Conservation (phyloP, 768 basidiomycete genomes). For the Trametes elegans region DNA sequence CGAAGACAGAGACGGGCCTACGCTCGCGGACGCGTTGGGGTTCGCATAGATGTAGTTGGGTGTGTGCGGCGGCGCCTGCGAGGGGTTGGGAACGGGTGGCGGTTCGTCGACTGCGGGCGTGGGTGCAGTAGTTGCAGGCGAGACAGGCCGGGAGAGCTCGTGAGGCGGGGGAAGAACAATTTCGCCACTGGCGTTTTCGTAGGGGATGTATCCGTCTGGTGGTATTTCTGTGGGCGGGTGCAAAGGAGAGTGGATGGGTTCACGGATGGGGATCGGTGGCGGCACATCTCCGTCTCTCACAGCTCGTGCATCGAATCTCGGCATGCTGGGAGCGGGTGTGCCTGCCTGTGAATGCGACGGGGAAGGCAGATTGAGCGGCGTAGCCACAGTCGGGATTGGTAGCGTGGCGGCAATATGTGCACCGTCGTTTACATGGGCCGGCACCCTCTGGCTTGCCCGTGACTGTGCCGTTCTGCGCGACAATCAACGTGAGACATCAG, state of each 20-base stretch:
- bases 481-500: background rate
- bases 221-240: conserved; percentile 43
- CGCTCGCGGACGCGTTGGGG: background rate
- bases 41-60: conserved; percentile 18
- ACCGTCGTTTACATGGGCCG: conserved; percentile 15
- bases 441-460: background rate
- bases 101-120: background rate
- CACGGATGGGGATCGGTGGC: conserved; percentile 34
- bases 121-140: conserved; percentile 16
- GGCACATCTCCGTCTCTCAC: conserved; percentile 2
- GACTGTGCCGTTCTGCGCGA: conserved; percentile 4
- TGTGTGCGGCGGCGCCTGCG: background rate
- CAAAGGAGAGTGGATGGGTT: conserved; percentile 38
- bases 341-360: conserved; percentile 27
- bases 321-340: conserved; percentile 39
- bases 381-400: conserved; percentile 24
- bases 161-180: conserved; percentile 57
- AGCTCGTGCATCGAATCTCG: conserved; percentile 19
- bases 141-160: conserved; percentile 39
- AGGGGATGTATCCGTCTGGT: conserved; percentile 63
- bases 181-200: conserved; percentile 42
- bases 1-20: background rate
- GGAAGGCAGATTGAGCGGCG: conserved; percentile 22
- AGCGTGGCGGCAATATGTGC: conserved; percentile 20
- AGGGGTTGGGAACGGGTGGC: background rate